Evolutionary conservation across 2,329 filamentous ascomycete species (phyloP), one percentile per base, ranked within the genome.

Genomic region (Truncatella angustata): DNA sequence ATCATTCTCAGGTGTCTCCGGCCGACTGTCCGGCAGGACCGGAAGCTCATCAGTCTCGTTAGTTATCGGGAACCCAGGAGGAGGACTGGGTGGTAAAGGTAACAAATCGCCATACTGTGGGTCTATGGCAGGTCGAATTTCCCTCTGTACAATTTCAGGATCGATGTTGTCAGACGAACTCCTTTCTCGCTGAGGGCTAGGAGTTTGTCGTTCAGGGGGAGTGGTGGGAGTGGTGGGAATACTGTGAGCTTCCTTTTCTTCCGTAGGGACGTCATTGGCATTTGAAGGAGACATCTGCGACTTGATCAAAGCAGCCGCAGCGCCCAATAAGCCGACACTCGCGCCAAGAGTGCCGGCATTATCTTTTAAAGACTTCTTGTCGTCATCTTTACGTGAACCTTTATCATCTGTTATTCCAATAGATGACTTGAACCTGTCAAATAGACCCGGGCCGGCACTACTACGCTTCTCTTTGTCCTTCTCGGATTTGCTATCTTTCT

Each of bases 331-430:
- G 79, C 84, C 83, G 82, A 74, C 83, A 86, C 82, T 82, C 76
- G 79, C 80, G 82, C 82, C 82, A 82, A 80, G 75, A 78, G 78
- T 86, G 79, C 74, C 82, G 82, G 84, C 80, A 77, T 80, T 82
- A 86, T 71, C 84, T 86, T 86, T 85, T 85, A 86, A 86, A 86
- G 82, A 82, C 72, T 78, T 69, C 68, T 73, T 71, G 56, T 68
- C 67, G 37, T 67, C 62, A 46, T 70, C 58, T 58, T 64, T 66
- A 47, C 59, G 57, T 24, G 52, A 35, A n/a, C 48, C 55, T 23
- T 45, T 43, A 23, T 70, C 64, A 30, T 67, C 68, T 50, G 56
- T 48, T 48, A 61, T 65, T 53, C 70, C 70, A 44, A 71, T 70
- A 10, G 70, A 69, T 55, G 64, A 69, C 58, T 74, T 77, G 66